Evolutionary conservation across 2,329 filamentous ascomycete genomes (phyloP).

Genomic region (Aulographum hederae): DNA sequence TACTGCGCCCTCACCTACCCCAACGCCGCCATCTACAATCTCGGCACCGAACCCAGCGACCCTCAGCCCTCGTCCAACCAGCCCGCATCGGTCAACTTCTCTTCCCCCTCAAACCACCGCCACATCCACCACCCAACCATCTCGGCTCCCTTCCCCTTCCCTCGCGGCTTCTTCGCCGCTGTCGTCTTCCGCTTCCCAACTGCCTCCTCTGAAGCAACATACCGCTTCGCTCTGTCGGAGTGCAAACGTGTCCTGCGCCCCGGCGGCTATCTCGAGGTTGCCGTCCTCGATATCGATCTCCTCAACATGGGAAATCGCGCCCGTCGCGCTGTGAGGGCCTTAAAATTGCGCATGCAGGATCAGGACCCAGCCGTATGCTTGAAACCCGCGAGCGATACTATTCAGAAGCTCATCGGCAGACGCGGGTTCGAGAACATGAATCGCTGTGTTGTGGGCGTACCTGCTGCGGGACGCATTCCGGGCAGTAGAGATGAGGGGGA

Average conservation of each 20-base stretch:
- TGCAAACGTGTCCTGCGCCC: constrained; percentile 61
- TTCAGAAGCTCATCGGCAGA: constrained; percentile 48
- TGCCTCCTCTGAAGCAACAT: constrained; percentile 48
- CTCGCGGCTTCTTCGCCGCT: constrained; percentile 42
- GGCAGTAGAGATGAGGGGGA: constrained; percentile 13
- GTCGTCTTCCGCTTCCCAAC: constrained; percentile 63
- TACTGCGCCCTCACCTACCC: constrained; percentile 70
- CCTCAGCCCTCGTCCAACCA: constrained; percentile 7
- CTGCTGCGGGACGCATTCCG: constrained; percentile 38
- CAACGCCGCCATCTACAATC: constrained; percentile 56
- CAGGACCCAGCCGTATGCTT: constrained; percentile 42
- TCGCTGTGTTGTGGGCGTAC: constrained; percentile 60
- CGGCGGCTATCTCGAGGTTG: constrained; percentile 62
- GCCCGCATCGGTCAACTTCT: constrained; percentile 10
- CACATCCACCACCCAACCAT: constrained; percentile 6
- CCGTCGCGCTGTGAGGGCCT: constrained; percentile 45
- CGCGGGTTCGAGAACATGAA: constrained; percentile 57
- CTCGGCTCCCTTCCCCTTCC: constrained; percentile 22
- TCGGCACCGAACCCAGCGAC: constrained; percentile 22
- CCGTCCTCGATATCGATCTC: constrained; percentile 61
- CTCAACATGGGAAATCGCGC: constrained; percentile 64
- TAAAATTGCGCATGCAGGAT: constrained; percentile 53
- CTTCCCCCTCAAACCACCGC: constrained; percentile 25
- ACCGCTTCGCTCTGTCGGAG: constrained; percentile 54
- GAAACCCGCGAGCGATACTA: constrained; percentile 30